These are phyloP conservation scores for Monosporascus sp. DNA, from an alignment of 2,329 filamentous ascomycete genomes.

Conservation along the genomic window DNA sequence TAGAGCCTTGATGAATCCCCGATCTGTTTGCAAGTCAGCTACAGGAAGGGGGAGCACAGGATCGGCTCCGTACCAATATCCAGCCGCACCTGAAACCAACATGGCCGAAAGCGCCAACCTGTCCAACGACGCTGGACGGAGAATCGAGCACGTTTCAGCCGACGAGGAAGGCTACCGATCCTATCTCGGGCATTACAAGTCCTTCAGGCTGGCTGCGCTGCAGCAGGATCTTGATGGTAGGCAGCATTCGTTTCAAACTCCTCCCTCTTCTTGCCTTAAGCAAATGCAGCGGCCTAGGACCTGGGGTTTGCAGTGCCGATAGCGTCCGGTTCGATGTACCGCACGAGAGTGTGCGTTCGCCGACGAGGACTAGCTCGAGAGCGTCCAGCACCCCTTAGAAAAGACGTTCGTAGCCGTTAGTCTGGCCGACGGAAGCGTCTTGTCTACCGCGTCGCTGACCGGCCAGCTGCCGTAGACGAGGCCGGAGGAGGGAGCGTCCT, in stretches of 20 bases:
- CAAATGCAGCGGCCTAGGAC: neutral
- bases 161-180: conserved; percentile 22
- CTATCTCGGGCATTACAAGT: conserved; percentile 24
- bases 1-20: too few relatives aligned
- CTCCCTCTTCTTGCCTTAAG: neutral
- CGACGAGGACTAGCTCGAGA: conserved; percentile 30
- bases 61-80: neutral
- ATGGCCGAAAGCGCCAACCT: conserved; percentile 5
- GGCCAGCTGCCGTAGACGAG: conserved; percentile 23
- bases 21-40: neutral
- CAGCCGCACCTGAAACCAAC: conserved; percentile 3
- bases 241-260: conserved; percentile 2
- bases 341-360: conserved; percentile 29
- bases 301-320: neutral
- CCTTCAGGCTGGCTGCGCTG: conserved; percentile 25
- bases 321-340: conserved; percentile 34
- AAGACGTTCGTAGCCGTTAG: conserved; percentile 29
- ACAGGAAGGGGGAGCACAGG: neutral
- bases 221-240: conserved; percentile 22
- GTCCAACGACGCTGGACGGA: conserved; percentile 10
- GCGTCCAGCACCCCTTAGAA: conserved; percentile 30
- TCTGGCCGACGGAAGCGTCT: conserved; percentile 15
- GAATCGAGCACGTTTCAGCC: conserved; percentile 15
- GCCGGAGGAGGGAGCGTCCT: conserved; percentile 16
- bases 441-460: conserved; percentile 28